These are phyloP conservation scores for Phoenix roebelenii DNA, from an alignment of 176 grass and related monocot species.

Conservation along the genomic window DNA sequence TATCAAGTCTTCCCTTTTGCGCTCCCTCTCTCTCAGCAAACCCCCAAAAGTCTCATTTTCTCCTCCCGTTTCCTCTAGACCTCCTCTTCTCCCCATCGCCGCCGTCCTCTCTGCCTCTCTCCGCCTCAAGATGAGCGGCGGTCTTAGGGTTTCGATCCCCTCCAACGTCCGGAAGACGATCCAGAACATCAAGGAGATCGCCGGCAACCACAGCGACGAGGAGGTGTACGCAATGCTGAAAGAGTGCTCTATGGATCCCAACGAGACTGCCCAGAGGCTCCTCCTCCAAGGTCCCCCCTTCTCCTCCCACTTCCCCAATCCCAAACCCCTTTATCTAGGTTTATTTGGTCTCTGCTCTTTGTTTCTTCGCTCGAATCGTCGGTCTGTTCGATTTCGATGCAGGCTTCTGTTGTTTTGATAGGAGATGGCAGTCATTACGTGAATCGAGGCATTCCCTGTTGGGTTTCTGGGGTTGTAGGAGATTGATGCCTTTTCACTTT, in stretches of 20 bases:
- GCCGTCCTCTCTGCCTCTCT: not conserved
- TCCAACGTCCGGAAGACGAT: slow-evolving; percentile 48
- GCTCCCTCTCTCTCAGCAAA: not conserved
- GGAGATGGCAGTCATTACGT: too few relatives aligned
- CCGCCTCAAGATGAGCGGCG: slow-evolving; percentile 19
- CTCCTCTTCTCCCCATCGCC: not conserved
- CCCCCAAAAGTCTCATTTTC: slow-evolving; percentile 17
- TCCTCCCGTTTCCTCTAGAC: not conserved
- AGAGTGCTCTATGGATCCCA: slow-evolving; percentile 95
- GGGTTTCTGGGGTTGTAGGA: too few relatives aligned
- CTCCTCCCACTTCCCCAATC: not conserved
- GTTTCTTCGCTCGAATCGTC: too few relatives aligned
- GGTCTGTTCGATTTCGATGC: too few relatives aligned
- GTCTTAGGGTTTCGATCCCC: slow-evolving; percentile 48
- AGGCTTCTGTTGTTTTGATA: too few relatives aligned
- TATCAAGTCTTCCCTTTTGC: not conserved
- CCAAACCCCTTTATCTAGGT: not conserved
- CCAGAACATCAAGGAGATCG: slow-evolving; percentile 85
- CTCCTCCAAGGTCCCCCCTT: slow-evolving; percentile 56
- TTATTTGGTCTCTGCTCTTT: too few relatives aligned
- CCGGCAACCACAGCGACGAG: slow-evolving; percentile 70
- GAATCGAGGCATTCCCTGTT: too few relatives aligned
- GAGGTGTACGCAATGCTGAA: slow-evolving; percentile 89
- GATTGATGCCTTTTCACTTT: too few relatives aligned
- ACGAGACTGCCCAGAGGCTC: slow-evolving; percentile 83